Evolutionary conservation across 2,329 filamentous ascomycete species (phyloP), one percentile per base, ranked within the genome.

Genomic region (Aureobasidium namibiae): DNA sequence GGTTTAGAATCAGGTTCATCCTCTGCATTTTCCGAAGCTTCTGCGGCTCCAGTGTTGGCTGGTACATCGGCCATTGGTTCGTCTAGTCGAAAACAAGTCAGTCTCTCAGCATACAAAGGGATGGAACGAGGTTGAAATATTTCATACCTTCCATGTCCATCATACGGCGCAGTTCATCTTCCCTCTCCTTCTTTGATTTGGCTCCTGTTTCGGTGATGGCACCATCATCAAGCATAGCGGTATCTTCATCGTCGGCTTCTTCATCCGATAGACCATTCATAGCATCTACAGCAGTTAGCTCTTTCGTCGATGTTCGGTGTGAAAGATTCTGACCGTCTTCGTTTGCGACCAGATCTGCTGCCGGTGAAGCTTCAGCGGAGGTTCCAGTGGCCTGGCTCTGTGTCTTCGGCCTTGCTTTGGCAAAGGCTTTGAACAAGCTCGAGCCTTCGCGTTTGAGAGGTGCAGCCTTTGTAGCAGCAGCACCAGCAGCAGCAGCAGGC

Each of bases 401-500:
- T 64, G 65, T 65, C 61, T 75, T 89, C 4, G 85, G 76, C 65
- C 85, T 86, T 2, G 78, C 71, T 41, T 67, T 89, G 14, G 89
- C 88, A 69, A 95, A 95, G 0, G 89, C 88, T 61, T 87, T 86
- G 78, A 94, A 90, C 26, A 95, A 83, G 61, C 82, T 82, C 2
- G 85, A 82, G 16, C 76, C 78, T 56, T 82, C 81, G 60, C 82
- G 82, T 67, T 89, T 90, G 2, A 80, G 64, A 6, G 72, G 69
- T 2, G 75, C 67, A 18, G 70, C 60, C 63, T 78, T 79, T 54
- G 70, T 64, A 61, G 70, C 78, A 60, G 70, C 64, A 62, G 69
- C n/a, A n/a, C n/a, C n/a, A n/a, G n/a, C n/a, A n/a, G n/a, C n/a
- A n/a, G n/a, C n/a, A n/a, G n/a, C n/a, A n/a, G n/a, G 61, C 62